Evolutionary conservation across 139 green algal species (phyloP).

Genomic region (Volvox africanus): DNA sequence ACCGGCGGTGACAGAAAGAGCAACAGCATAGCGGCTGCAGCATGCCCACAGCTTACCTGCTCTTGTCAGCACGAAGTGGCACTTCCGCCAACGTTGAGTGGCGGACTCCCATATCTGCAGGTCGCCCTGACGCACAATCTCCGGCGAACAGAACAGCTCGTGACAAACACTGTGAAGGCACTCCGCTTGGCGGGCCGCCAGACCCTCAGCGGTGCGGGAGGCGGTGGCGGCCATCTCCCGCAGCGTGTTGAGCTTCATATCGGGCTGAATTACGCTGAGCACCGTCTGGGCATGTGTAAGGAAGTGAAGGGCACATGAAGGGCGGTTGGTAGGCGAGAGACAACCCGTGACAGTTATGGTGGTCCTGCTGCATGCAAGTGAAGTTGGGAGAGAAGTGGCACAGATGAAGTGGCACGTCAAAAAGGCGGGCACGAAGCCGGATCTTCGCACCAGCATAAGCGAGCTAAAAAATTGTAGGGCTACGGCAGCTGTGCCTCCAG

Average conservation of each 20-base stretch:
- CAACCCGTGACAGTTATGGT: too few relatives aligned
- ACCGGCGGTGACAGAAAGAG: too few relatives aligned
- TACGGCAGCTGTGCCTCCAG: too few relatives aligned
- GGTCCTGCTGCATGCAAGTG: too few relatives aligned
- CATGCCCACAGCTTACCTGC: conserved; percentile 43
- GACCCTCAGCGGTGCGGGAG: conserved; percentile 51
- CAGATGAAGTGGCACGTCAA: too few relatives aligned
- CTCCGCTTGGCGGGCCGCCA: conserved; percentile 71
- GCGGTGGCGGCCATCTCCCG: conserved; percentile 36
- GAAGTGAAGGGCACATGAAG: too few relatives aligned
- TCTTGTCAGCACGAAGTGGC: conserved; percentile 79
- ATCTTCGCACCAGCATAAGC: too few relatives aligned
- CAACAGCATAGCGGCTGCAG: too few relatives aligned
- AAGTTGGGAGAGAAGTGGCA: too few relatives aligned
- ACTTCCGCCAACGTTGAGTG: conserved; percentile 60
- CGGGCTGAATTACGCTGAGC: conserved; percentile 32
- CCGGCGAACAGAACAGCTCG: conserved; percentile 78
- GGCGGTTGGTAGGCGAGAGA: too few relatives aligned
- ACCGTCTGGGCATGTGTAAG: background rate
- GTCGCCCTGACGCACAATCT: conserved; percentile 71
- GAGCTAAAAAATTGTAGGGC: too few relatives aligned
- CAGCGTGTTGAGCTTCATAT: conserved; percentile 39
- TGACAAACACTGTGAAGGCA: conserved; percentile 62
- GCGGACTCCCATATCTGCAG: conserved; percentile 70
- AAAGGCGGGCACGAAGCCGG: too few relatives aligned